Base-by-base conservation (phyloP, 108 stramenopile genomes). In the Tribonema minus region DNA sequence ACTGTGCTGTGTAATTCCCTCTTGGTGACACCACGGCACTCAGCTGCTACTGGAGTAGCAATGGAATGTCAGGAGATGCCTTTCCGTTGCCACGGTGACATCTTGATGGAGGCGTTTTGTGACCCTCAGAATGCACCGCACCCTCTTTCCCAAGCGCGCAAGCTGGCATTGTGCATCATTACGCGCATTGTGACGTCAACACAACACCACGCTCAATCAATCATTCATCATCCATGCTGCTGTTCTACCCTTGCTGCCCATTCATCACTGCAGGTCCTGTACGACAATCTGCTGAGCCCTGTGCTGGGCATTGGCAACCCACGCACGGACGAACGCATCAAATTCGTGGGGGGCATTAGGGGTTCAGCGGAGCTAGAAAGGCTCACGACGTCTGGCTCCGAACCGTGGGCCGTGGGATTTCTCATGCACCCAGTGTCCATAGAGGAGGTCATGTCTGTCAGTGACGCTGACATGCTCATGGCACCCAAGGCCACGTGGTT, bases 401-500 rank as follows among this genome's bases (percentile, higher is more conserved):
- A 4, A n/a, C 46, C 27, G 29, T 58, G 80, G 68, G 61, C 65
- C 72, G 78, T 83, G 39, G 79, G 71, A 12, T 83, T 83, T 70
- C 39, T 35, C 37, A 74, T 83, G 82, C 70, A 67, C 35, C 82
- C 80, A 20, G 82, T 83, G 38, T 65, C 80, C 0, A 39, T 81
- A 9, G 73, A 81, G 28, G 72, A 83, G 63, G 80, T 83, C 37
- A 83, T 83, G 82, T 70, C 3, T 34, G 61, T 83, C 3, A 79
- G 78, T 15, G 82, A 83, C 39, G 82, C 82, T 1, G 73, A 83
- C 15, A 26, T 29, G 28, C 72, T 83, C 20, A 80, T 83, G 82
- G 77, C 82, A 28, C 82, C 82, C 28, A 83, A 83, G 72, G 82
- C 82, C 6, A 83, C 82, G 3, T 83, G 80, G 80, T 83, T 83